Conservation (phyloP, 345 rosid genomes). For the Eucalyptus marginata region DNA sequence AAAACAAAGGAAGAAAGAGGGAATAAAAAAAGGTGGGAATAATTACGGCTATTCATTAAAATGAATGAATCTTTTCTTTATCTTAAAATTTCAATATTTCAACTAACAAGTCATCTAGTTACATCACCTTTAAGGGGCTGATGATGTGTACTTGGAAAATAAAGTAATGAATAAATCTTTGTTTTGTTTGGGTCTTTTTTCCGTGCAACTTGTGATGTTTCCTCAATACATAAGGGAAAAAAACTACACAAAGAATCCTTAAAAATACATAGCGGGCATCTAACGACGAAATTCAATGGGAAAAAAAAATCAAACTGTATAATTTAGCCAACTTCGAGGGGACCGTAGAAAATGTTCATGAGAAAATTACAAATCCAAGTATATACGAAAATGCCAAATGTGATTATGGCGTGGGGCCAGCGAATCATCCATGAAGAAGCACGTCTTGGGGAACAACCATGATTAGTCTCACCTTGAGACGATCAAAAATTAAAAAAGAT, state of each 20-base stretch:
- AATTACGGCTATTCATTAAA: neutral
- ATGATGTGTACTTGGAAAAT: conserved; percentile 1
- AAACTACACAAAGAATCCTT: neutral
- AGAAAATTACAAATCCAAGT: neutral
- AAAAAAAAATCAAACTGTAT: neutral
- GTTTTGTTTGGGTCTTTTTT: neutral
- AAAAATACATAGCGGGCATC: neutral
- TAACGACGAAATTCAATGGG: neutral
- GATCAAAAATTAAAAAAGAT: neutral
- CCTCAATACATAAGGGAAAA: neutral
- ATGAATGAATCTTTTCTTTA: conserved; percentile 7
- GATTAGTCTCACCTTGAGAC: neutral
- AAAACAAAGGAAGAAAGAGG: neutral
- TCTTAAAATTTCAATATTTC: neutral
- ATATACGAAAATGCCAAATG: neutral
- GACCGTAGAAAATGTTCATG: neutral
- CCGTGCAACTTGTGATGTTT: conserved; percentile 1
- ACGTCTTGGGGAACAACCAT: neutral
- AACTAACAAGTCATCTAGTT: conserved; percentile 16
- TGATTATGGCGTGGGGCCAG: neutral
- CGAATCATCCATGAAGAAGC: conserved; percentile 9
- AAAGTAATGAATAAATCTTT: conserved; percentile 8
- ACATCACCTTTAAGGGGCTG: conserved; percentile 4
- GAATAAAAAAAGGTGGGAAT: neutral
- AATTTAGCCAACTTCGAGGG: neutral